Conservation (phyloP, 225 moss, liverwort and hornwort genomes). For the Asterella californica region DNA sequence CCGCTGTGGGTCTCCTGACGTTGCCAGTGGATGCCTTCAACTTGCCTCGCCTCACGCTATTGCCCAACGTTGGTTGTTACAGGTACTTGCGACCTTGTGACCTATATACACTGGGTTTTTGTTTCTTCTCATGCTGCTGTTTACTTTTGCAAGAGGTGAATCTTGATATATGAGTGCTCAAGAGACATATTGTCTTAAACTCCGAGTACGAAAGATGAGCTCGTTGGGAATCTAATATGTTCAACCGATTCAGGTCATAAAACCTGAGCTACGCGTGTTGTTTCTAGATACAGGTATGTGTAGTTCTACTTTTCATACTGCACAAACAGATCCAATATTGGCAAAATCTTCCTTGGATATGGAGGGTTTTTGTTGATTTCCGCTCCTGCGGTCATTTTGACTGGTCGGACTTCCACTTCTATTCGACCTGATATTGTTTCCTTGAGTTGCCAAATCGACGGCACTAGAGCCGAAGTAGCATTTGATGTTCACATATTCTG, state of each 20-base stretch:
- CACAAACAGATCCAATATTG: background rate
- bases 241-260: conserved; percentile 30
- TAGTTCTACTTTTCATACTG: background rate
- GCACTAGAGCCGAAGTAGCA: too few species aligned
- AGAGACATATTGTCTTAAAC: background rate
- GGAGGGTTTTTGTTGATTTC: too few species aligned
- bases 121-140: background rate
- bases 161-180: background rate
- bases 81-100: conserved; percentile 24
- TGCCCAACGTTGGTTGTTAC: conserved; percentile 41
- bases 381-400: too few species aligned
- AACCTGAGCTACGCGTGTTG: conserved; percentile 38
- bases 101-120: background rate
- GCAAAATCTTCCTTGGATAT: too few species aligned
- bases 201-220: background rate
- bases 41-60: conserved; percentile 17
- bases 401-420: too few species aligned
- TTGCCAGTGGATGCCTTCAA: conserved; percentile 37
- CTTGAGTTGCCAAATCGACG: too few species aligned
- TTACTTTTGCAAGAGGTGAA: background rate
- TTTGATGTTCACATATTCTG: background rate
- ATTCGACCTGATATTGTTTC: too few species aligned
- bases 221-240: background rate
- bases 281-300: conserved; percentile 52
- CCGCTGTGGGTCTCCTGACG: conserved; percentile 42